A percentile compares a stretch with the other conserved stretches of the same genome.
phyloP scores from a whole-genome alignment of 768 basidiomycete genomes.

The Suillus weaverae region DNA sequence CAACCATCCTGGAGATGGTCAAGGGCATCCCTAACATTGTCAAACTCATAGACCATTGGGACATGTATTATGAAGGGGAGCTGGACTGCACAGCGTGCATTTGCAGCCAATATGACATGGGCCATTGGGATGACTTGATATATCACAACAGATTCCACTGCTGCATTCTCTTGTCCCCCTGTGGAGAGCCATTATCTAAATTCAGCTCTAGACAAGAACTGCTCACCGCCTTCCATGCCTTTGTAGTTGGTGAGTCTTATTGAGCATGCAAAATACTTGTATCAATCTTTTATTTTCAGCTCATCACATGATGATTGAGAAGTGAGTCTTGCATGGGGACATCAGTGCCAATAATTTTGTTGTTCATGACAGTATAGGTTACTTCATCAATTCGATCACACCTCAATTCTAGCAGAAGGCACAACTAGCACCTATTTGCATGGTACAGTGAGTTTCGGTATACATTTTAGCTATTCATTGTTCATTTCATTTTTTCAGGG shows the following conservation, averaged over 20 bases:
- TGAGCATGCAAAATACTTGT: not conserved
- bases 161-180: not conserved
- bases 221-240: not conserved
- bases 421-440: not conserved
- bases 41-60: not conserved
- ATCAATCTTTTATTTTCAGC: not conserved
- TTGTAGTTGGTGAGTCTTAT: not conserved
- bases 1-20: not conserved
- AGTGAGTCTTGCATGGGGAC: not conserved
- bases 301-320: not conserved
- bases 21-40: not conserved
- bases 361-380: not conserved
- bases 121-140: not conserved
- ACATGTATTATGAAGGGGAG: not conserved
- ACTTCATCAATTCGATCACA: not conserved
- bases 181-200: not conserved
- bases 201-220: not conserved
- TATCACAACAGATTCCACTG: not conserved
- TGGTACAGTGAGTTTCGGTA: not conserved
- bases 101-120: not conserved
- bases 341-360: not conserved
- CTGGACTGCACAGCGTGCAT: not conserved
- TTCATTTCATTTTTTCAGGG: slow-evolving; percentile 7
- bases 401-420: not conserved
- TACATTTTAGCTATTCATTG: slow-evolving; percentile 5